A percentile compares a stretch with the other conserved stretches of the same genome.
phyloP scores from a whole-genome alignment of 2,329 filamentous ascomycete species.

The Aspergillus chevalieri region DNA sequence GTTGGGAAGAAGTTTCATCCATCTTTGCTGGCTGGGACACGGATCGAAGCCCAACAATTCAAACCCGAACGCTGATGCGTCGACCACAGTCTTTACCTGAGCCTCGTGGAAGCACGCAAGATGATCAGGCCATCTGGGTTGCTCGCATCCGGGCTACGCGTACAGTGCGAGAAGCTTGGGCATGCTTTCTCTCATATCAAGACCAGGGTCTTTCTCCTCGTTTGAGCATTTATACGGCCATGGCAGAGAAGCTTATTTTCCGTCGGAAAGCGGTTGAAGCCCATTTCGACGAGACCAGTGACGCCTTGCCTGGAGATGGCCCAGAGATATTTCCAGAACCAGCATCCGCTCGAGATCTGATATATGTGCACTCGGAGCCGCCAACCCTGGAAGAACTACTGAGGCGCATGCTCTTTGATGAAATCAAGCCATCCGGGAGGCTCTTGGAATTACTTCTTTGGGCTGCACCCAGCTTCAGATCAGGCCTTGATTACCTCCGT shows the following conservation, averaged over 20 bases:
- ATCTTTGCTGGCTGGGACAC: constrained; percentile 59
- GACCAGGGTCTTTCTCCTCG: constrained; percentile 33
- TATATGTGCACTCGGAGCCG: constrained; percentile 51
- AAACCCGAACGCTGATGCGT: constrained; percentile 46
- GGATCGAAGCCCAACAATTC: constrained; percentile 58
- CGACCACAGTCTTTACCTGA: constrained; percentile 17
- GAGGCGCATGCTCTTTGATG: constrained; percentile 43
- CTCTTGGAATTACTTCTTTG: constrained; percentile 48
- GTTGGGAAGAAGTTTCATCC: constrained; percentile 50
- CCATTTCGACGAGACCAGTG: constrained; percentile 16
- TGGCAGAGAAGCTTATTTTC: constrained; percentile 51
- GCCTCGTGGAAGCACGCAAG: constrained; percentile 6
- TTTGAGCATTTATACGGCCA: constrained; percentile 47
- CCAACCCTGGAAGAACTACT: constrained; percentile 50
- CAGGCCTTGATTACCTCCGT: constrained; percentile 40
- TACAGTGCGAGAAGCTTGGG: constrained; percentile 59
- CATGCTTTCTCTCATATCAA: constrained; percentile 55
- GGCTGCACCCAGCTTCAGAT: constrained; percentile 32
- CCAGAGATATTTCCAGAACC: constrained; percentile 51
- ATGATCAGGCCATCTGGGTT: constrained; percentile 44
- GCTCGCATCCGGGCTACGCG: constrained; percentile 55
- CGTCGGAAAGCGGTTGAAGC: constrained; percentile 21
- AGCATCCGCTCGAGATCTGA: constrained; percentile 50
- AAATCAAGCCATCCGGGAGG: constrained; percentile 37
- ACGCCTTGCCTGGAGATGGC: constrained; percentile 49